phyloP scores from a whole-genome alignment of 768 basidiomycete genomes.

The Psilocybe tampanensis region DNA sequence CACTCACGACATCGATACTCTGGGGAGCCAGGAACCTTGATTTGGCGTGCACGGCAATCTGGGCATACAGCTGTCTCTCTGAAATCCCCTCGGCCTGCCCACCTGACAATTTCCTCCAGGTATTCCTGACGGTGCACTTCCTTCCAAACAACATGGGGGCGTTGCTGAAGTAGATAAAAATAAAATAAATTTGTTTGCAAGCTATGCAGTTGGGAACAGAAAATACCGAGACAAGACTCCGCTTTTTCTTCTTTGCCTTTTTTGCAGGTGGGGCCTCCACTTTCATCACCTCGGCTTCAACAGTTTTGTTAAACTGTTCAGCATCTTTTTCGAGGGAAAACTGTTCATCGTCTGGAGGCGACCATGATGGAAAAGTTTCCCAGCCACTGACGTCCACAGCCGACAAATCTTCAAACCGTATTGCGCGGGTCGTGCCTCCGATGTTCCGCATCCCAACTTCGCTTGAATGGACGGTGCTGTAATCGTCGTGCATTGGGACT shows the following conservation, averaged over 20 bases:
- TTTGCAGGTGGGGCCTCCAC: not conserved
- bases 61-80: not conserved
- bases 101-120: not conserved
- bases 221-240: not conserved
- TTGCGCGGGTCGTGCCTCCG: not conserved
- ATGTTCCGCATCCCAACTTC: not conserved
- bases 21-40: not conserved
- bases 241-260: not conserved
- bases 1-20: not conserved
- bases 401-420: not conserved
- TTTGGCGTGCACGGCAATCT: not conserved
- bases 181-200: not conserved
- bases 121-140: not conserved
- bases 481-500: not conserved
- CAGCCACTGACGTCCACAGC: not conserved
- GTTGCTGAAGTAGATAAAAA: not conserved
- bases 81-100: not conserved
- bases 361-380: not conserved
- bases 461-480: not conserved
- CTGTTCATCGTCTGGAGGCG: not conserved
- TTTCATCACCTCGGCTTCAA: not conserved
- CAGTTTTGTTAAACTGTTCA: not conserved
- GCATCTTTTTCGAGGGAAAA: not conserved
- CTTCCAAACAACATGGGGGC: constrained; percentile 3
- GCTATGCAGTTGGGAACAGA: not conserved